phyloP scores from a whole-genome alignment of 192 early-diverging fungal genomes.

The Phycomyces blakesleeanus region DNA sequence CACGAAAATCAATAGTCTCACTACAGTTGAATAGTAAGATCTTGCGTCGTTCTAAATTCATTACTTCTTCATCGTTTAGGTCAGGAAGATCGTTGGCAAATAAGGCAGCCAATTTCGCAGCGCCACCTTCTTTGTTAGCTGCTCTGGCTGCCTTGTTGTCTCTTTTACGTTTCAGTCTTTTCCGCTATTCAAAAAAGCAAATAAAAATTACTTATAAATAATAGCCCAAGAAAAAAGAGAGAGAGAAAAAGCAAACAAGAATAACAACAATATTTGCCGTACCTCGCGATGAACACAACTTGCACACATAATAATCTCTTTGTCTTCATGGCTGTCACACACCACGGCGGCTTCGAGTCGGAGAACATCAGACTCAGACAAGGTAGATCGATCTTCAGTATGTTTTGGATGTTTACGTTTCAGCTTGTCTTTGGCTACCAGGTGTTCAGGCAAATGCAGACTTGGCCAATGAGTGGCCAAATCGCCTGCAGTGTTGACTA shows the following conservation, averaged over 20 bases:
- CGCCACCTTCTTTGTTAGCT: conserved; percentile 42
- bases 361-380: conserved; percentile 46
- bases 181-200: conserved; percentile 27
- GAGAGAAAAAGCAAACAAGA: too few relatives aligned
- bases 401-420: conserved; percentile 46
- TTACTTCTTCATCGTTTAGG: conserved; percentile 47
- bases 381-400: conserved; percentile 34
- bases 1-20: conserved; percentile 68
- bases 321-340: conserved; percentile 71
- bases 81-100: conserved; percentile 49
- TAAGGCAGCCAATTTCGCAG: conserved; percentile 45
- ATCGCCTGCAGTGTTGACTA: conserved; percentile 56
- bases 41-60: conserved; percentile 56
- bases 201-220: too few relatives aligned
- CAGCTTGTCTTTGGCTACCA: conserved; percentile 66
- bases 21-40: conserved; percentile 77
- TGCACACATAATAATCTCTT: conserved; percentile 63
- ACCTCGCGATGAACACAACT: conserved; percentile 71
- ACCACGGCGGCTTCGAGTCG: conserved; percentile 67
- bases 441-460: conserved; percentile 65
- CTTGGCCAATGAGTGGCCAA: conserved; percentile 68
- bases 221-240: too few relatives aligned
- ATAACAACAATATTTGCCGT: conserved; percentile 31
- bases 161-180: conserved; percentile 50
- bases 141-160: conserved; percentile 51